Base-by-base conservation (phyloP, 345 rosid species). In the Populus simonii region DNA sequence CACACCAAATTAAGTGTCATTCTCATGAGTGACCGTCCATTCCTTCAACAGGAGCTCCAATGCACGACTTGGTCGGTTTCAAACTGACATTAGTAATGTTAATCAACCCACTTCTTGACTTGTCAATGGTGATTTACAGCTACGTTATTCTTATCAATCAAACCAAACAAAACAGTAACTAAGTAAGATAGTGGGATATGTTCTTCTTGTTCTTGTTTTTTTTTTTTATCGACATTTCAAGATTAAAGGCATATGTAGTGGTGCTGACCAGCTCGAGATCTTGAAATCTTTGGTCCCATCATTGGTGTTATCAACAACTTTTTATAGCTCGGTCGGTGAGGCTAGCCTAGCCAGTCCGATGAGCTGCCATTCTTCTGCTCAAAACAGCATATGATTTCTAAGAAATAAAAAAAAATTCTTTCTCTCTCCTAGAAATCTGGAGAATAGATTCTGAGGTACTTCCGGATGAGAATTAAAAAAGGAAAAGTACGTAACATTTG, bases 251-350 rank as follows among this genome's bases (percentile, higher is more conserved):
- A 18, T 17, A 17, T n/a, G 13, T 17, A 31, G 36, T 17, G n/a
- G 36, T 77, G 80, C 74, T 33, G 9, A 62, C 31, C 63, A 77
- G 80, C 75, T 71, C 45, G 29, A 45, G 23, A 29, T 33, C 29
- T 70, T 41, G 74, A 61, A 61, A 51, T 9, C 25, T 23, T 8
- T 7, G 74, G 49, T 8, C 63, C 69, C 73, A 55, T 77, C 61
- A 55, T 4, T 13, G 0, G 61, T n/a, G 38, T 36, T 38, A 17
- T 13, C 0, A 55, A 20, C 61, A 55, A 22, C 61, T 22, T 55
- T 55, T 1, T 22, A 41, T 29, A 69, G 69, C 57, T 11, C 47
- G 71, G 71, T 36, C 35, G 76, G 55, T 63, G 70, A n/a, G 29
- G 20, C 22, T 71, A n/a, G 62, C 17, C 8, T 57, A 7, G 47